phyloP scores from a whole-genome alignment of 345 rosid genomes.

The Camelina neglecta region DNA sequence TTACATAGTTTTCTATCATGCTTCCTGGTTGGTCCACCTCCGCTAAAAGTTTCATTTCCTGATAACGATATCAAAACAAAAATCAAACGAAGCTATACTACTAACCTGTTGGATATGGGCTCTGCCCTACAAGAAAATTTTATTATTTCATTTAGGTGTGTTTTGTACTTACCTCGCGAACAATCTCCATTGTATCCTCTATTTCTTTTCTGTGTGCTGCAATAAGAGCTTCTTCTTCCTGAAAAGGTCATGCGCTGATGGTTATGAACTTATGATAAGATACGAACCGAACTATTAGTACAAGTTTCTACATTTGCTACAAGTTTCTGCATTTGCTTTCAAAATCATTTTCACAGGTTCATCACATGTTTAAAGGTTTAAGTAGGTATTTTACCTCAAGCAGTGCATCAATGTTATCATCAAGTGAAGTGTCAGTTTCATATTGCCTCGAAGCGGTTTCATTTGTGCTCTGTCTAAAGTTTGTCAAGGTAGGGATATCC shows the following conservation, averaged over 20 bases:
- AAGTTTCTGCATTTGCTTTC: not conserved
- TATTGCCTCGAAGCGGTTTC: slow-evolving; percentile 49
- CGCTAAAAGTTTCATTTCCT: slow-evolving; percentile 98
- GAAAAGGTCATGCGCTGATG: slow-evolving; percentile 3
- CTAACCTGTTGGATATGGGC: no score
- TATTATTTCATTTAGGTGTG: not conserved
- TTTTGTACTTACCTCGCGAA: slow-evolving; percentile 76
- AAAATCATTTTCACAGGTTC: slow-evolving; percentile 18
- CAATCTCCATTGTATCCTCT: slow-evolving; percentile 98
- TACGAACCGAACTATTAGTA: not conserved
- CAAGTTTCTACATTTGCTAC: not conserved
- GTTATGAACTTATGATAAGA: not conserved
- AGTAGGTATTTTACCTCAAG: slow-evolving; percentile 66
- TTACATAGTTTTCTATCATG: slow-evolving; percentile 88
- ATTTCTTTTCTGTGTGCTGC: slow-evolving; percentile 98
- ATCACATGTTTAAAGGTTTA: not conserved
- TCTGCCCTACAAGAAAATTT: no score
- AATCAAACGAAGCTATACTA: not conserved
- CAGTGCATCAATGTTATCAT: slow-evolving; percentile 77
- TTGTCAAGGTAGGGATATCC: slow-evolving; percentile 52
- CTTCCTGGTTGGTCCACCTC: slow-evolving; percentile 99
- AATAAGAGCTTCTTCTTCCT: slow-evolving; percentile 97
- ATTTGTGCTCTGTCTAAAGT: slow-evolving; percentile 52
- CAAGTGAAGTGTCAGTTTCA: slow-evolving; percentile 61
- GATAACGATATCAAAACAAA: slow-evolving; percentile 20